Evolutionary conservation across 2,329 filamentous ascomycete species (phyloP), one percentile per base, ranked within the genome.

Genomic region (Exophiala spinifera): DNA sequence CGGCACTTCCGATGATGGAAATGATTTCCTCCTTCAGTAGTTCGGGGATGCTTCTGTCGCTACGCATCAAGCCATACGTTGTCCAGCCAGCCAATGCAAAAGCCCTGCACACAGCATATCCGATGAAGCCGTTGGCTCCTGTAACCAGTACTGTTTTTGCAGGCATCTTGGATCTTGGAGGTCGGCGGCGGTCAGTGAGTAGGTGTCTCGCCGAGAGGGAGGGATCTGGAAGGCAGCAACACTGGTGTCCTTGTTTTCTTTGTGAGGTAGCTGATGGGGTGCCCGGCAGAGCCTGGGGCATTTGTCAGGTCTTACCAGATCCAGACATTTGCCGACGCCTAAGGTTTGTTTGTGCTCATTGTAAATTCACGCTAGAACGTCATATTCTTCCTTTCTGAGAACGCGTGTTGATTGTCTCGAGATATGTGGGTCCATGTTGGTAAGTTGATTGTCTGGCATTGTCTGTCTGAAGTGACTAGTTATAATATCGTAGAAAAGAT

Each of bases 81-180:
- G 59, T 66, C 70, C 71, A 79, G 1, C 76, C 76, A 7, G 74
- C 72, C 6, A 72, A 69, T 4, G 71, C 68, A 59, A 79, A 80
- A 19, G 76, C 72, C 15, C 70, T 69, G 48, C 70, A 69, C 0
- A 79, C 74, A 0, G 75, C 73, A 19, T 65, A 69, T 33, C 77
- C 77, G 37, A 79, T 74, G 61, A 76, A 79, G 8, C 76, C 76
- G 48, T 77, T 77, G 11, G 76, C 76, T 7, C 76, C 77, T 2
- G 72, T 77, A 20, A 79, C 69, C 5, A 79, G 66, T n/a, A 73
- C 75, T 1, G 68, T 70, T 21, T 48, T 51, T 1, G 43, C 43
- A 23, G 56, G 7, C 56, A 58, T 58, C 1, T 19, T 39, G 28
- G 36, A 39, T 5, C 17, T 39, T 19, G 17, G 17, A 10, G 36